Evolutionary conservation across 805 yeast species (phyloP), one percentile per base, ranked within the genome.

Genomic region (Saturnispora sanitii): DNA sequence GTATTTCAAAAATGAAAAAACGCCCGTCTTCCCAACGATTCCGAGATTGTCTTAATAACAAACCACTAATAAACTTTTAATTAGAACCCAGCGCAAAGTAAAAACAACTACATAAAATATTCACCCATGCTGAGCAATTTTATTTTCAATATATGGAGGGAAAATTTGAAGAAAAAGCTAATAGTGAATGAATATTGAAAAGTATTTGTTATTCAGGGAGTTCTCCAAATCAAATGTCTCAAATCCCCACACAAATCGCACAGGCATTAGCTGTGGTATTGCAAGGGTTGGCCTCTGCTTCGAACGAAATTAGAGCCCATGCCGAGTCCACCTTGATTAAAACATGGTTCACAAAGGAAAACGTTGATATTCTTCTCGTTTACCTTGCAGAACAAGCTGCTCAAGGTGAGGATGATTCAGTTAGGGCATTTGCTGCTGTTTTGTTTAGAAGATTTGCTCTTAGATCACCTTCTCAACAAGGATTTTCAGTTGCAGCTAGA

Each of bases 391-490:
- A 82, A 56, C 88, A 81, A 52, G 77, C 95, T 3, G 70, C 79
- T 3, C 54, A 52, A 27, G 84, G 88, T 9, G 63, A 67, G n/a
- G 71, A 71, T 47, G 78, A 77, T 35, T 66, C 72, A n/a, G 60
- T 72, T 5, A 67, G 75, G 44, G 75, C 90, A 0, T 79, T 87
- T 53, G 70, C 92, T 13, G 94, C 96, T 2, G 96, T 92, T 22
- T 63, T 92, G 44, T 85, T 92, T 59, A 73, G 98, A 58, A 76
- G 96, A 54, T 73, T 86, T 48, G 87, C 95, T 6, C 72, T 81
- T 43, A 78, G 79, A 53, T 73, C 86, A 4, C 95, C 96, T 5
- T 77, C 79, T 47, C 73, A 71, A 27, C 67, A 73, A 46, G 73
- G 70, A 29, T 61, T 68, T 37, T 70, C 75, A 20, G 79, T 82